phyloP scores from a whole-genome alignment of 768 basidiomycete genomes.

The Serpula lacrymans region DNA sequence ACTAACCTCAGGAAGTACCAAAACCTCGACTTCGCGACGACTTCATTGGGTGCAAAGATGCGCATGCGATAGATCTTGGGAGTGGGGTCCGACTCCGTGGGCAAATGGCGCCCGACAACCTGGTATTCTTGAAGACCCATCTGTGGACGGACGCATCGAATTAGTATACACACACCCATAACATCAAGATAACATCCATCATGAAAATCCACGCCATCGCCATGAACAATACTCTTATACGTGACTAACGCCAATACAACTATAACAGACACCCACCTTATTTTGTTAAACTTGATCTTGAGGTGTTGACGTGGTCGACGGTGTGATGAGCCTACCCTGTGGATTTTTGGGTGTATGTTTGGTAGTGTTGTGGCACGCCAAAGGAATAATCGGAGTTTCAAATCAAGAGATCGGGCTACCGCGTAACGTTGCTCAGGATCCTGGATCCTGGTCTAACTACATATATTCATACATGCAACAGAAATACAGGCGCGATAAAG shows the following conservation, averaged over 20 bases:
- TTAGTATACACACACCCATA: constrained; percentile 23
- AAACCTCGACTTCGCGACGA: constrained; percentile 98
- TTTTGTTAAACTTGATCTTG: constrained; percentile 16
- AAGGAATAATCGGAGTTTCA: constrained; percentile 1
- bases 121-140: constrained; percentile 91
- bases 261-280: too few species aligned
- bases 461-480: too few species aligned
- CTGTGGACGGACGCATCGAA: constrained; percentile 27
- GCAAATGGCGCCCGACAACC: constrained; percentile 96
- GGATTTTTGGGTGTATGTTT: constrained; percentile 18
- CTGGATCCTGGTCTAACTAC: too few species aligned
- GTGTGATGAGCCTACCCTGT: constrained; percentile 16
- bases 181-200: constrained; percentile 29
- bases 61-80: constrained; percentile 99
- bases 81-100: constrained; percentile 86
- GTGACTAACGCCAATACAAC: too few species aligned
- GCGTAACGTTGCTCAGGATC: too few species aligned
- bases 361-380: constrained; percentile 22
- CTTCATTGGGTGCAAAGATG: constrained; percentile 98
- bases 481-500: too few species aligned
- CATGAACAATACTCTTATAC: too few species aligned
- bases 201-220: constrained; percentile 1
- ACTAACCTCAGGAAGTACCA: constrained; percentile 96
- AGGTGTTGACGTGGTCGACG: constrained; percentile 24
- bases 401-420: too few species aligned